These are phyloP conservation scores for Clavispora fructus DNA, from an alignment of 805 yeast species.

Conservation along the genomic window DNA sequence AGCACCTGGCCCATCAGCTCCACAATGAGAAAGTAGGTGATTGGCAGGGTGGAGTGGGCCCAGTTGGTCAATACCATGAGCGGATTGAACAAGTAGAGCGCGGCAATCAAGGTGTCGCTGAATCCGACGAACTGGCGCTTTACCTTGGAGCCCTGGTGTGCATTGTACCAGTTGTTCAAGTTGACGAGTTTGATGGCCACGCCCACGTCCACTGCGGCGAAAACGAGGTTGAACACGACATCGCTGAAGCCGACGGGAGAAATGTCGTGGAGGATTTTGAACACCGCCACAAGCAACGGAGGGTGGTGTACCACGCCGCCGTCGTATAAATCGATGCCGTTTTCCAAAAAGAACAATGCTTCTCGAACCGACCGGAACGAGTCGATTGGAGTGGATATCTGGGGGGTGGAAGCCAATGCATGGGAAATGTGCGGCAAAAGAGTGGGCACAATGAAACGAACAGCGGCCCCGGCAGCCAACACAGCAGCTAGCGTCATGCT, in stretches of 20 bases:
- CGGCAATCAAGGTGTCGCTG: slow-evolving; percentile 45
- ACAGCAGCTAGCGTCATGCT: slow-evolving; percentile 13
- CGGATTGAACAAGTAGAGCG: slow-evolving; percentile 77
- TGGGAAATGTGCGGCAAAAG: slow-evolving; percentile 26
- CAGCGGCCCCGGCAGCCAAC: slow-evolving; percentile 14
- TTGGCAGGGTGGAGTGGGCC: slow-evolving; percentile 59
- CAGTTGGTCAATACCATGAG: slow-evolving; percentile 62
- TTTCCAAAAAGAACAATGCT: slow-evolving; percentile 31
- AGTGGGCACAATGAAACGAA: slow-evolving; percentile 33
- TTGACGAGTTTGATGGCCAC: slow-evolving; percentile 51
- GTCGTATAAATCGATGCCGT: slow-evolving; percentile 61
- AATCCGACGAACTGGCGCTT: slow-evolving; percentile 17
- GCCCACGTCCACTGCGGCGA: slow-evolving; percentile 53
- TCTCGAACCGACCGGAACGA: slow-evolving; percentile 50
- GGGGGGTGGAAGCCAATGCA: slow-evolving; percentile 34
- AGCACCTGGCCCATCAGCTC: slow-evolving; percentile 43
- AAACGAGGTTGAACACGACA: slow-evolving; percentile 38
- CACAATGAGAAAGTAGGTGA: slow-evolving; percentile 56
- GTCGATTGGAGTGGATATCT: slow-evolving; percentile 60
- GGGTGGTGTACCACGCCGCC: slow-evolving; percentile 89
- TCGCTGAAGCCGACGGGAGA: slow-evolving; percentile 13
- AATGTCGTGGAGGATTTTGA: slow-evolving; percentile 32
- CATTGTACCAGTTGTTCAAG: slow-evolving; percentile 40
- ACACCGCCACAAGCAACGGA: slow-evolving; percentile 56
- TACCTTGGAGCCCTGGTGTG: slow-evolving; percentile 15